These are phyloP conservation scores for Rhinocladiella similis DNA, from an alignment of 2,329 filamentous ascomycete species.

Conservation along the genomic window DNA sequence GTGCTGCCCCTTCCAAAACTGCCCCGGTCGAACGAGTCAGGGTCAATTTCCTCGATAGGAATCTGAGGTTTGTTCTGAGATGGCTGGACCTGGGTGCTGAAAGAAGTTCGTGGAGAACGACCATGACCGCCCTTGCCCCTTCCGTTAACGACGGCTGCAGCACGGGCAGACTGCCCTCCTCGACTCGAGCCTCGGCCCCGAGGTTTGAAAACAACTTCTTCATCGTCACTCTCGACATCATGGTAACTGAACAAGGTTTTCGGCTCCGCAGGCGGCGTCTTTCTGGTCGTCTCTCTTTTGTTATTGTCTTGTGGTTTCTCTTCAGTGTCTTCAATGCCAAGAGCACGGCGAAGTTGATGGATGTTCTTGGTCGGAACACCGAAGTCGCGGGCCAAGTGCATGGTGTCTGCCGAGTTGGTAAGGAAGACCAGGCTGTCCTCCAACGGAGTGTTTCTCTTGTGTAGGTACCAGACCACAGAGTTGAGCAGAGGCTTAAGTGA, in stretches of 20 bases:
- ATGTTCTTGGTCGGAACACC: slow-evolving; percentile 50
- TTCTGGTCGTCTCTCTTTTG: slow-evolving; percentile 38
- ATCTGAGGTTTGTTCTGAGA: slow-evolving; percentile 36
- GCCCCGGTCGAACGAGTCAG: slow-evolving; percentile 48
- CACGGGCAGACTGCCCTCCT: slow-evolving; percentile 11
- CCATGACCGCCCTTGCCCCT: slow-evolving; percentile 14
- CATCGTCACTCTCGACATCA: slow-evolving; percentile 50
- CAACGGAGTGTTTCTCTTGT: slow-evolving; percentile 34
- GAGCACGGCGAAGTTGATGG: slow-evolving; percentile 48
- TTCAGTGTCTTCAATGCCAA: slow-evolving; percentile 48
- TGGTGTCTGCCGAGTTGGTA: slow-evolving; percentile 45
- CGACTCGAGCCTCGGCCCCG: slow-evolving; percentile 23
- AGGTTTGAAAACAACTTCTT: slow-evolving; percentile 46
- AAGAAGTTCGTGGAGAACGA: slow-evolving; percentile 21
- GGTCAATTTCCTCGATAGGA: slow-evolving; percentile 49
- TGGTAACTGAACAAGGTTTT: slow-evolving; percentile 47
- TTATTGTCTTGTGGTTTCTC: slow-evolving; percentile 47
- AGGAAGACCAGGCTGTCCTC: slow-evolving; percentile 42
- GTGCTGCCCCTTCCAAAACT: slow-evolving; percentile 29
- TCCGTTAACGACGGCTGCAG: slow-evolving; percentile 8
- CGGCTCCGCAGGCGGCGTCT: slow-evolving; percentile 36
- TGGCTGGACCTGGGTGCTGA: slow-evolving; percentile 18
- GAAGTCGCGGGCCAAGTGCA: slow-evolving; percentile 48
- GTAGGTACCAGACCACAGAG: slow-evolving; percentile 47
- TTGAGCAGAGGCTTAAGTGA: slow-evolving; percentile 45